Evolutionary conservation across 768 basidiomycete species (phyloP).

Genomic region (Tricholoma terreum): DNA sequence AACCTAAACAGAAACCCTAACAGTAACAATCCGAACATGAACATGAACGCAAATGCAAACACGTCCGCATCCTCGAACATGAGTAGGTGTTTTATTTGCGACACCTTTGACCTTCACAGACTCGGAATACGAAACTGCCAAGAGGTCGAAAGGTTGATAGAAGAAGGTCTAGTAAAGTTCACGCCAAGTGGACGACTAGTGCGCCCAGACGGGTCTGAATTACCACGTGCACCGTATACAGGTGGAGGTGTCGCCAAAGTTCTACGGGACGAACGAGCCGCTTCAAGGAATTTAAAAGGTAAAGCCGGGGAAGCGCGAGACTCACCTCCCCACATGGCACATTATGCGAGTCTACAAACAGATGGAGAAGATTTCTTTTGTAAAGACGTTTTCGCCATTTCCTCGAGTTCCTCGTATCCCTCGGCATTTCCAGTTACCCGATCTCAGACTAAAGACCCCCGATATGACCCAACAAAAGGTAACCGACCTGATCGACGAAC

Average conservation of each 20-base stretch:
- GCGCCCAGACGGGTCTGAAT: neutral
- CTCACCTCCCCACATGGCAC: conserved; percentile 7
- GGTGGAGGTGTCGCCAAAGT: neutral
- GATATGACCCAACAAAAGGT: neutral
- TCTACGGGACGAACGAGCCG: neutral
- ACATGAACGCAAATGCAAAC: too few species aligned
- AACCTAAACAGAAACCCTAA: too few species aligned
- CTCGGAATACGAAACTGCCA: neutral
- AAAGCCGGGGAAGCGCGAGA: conserved; percentile 2
- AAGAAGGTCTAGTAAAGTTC: neutral
- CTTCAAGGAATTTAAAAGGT: neutral
- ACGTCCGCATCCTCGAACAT: too few species aligned
- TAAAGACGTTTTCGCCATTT: neutral
- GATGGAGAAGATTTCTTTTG: neutral
- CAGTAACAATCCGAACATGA: too few species aligned
- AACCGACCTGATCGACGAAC: neutral
- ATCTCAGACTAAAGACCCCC: neutral
- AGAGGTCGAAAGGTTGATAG: neutral
- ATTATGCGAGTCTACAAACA: neutral
- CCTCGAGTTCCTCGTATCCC: neutral
- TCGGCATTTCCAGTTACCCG: neutral
- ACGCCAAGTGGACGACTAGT: neutral
- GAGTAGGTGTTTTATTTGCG: conserved; percentile 12
- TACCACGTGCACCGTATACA: neutral
- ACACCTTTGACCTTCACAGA: neutral